Evolutionary conservation across 2,329 filamentous ascomycete genomes (phyloP).

Genomic region (Arthrobotrys musiformis): DNA sequence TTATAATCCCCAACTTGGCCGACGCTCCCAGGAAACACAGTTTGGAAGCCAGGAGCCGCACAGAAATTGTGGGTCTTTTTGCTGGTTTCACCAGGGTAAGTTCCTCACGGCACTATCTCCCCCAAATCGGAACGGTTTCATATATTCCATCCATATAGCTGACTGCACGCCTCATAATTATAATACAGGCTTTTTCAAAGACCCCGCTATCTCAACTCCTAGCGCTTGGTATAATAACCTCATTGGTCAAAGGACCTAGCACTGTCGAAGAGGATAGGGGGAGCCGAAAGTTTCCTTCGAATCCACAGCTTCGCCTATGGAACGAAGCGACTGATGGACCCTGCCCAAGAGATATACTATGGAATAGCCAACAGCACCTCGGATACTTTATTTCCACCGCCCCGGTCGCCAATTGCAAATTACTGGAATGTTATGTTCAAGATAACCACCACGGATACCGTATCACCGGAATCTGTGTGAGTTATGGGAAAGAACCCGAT

Average conservation of each 20-base stretch:
- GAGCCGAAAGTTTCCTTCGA: background rate
- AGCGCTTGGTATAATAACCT: constrained; percentile 13
- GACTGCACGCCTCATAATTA: no score
- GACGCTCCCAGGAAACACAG: background rate
- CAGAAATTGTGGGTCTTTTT: constrained; percentile 9
- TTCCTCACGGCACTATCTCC: no score
- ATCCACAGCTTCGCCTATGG: constrained; percentile 12
- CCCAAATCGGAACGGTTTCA: no score
- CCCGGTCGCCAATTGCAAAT: background rate
- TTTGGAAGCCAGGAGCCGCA: background rate
- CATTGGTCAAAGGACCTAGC: background rate
- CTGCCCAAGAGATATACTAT: background rate
- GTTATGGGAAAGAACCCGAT: constrained; percentile 24
- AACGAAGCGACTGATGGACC: background rate
- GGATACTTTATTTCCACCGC: constrained; percentile 1
- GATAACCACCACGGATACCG: constrained; percentile 9
- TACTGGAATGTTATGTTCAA: constrained; percentile 16
- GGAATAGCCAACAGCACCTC: background rate
- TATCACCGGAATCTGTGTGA: constrained; percentile 21
- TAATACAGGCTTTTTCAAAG: background rate
- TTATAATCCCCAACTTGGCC: background rate
- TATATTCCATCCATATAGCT: no score
- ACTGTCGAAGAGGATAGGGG: background rate
- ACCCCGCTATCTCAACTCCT: background rate
- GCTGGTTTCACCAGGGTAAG: constrained; percentile 13